Evolutionary conservation across 2,329 filamentous ascomycete species (phyloP).

Genomic region (Sphaerostilbella broomeana): DNA sequence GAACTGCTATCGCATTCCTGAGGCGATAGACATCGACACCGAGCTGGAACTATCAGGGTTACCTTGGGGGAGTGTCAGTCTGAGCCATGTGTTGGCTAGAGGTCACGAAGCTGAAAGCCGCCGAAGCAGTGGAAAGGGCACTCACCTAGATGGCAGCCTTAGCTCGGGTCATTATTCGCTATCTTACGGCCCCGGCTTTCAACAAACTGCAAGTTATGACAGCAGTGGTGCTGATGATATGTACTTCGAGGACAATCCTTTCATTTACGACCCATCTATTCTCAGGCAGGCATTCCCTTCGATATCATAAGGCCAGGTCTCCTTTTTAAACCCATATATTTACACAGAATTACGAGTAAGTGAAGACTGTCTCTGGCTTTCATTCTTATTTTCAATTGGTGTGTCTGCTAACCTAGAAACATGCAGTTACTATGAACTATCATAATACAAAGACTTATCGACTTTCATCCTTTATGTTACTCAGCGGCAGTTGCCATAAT

Average conservation of each 20-base stretch:
- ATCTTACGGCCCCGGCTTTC: constrained; percentile 18
- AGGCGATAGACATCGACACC: constrained; percentile 46
- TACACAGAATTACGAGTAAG: too few species aligned
- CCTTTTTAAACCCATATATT: not conserved
- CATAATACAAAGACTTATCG: too few species aligned
- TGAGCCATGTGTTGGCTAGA: constrained; percentile 46
- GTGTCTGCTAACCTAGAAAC: too few species aligned
- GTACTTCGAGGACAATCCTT: constrained; percentile 25
- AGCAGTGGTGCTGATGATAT: constrained; percentile 29
- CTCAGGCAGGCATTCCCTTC: constrained; percentile 5
- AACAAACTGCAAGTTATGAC: constrained; percentile 27
- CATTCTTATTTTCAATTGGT: too few species aligned
- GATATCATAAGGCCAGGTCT: not conserved
- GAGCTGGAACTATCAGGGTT: constrained; percentile 54
- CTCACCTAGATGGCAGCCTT: constrained; percentile 29
- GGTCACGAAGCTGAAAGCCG: constrained; percentile 45
- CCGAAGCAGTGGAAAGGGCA: constrained; percentile 35
- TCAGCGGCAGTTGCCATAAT: too few species aligned
- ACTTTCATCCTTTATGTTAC: too few species aligned
- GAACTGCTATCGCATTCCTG: constrained; percentile 56
- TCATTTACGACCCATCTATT: constrained; percentile 18
- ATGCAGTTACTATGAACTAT: too few species aligned
- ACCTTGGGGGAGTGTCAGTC: constrained; percentile 64
- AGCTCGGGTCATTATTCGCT: constrained; percentile 22
- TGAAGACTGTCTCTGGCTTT: too few species aligned